Conservation (phyloP, 768 basidiomycete genomes). For the Auriscalpium orientale region DNA sequence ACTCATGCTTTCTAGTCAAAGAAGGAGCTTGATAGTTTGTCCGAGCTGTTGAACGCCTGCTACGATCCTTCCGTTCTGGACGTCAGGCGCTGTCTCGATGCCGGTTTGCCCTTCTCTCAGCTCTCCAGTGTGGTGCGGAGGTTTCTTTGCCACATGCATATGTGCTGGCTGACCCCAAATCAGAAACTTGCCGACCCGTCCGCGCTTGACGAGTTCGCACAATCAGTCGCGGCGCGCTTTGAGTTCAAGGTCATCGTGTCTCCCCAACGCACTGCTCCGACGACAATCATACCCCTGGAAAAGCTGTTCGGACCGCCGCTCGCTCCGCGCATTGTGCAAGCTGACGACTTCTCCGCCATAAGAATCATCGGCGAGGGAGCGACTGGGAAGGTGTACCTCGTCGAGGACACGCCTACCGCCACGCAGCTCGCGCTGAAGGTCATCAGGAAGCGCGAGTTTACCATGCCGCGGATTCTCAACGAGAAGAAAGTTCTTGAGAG, state of each 20-base stretch:
- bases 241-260: too few species aligned
- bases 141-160: too few species aligned
- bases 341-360: slow-evolving; percentile 7
- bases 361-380: slow-evolving; percentile 10
- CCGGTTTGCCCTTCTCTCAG: too few species aligned
- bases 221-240: too few species aligned
- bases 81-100: not conserved
- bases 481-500: slow-evolving; percentile 10
- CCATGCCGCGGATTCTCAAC: not conserved
- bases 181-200: too few species aligned
- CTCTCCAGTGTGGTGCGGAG: too few species aligned
- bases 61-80: not conserved
- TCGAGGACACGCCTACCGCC: slow-evolving; percentile 7
- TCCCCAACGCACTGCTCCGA: too few species aligned
- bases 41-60: not conserved
- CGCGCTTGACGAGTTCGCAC: too few species aligned
- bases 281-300: too few species aligned
- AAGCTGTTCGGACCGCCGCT: too few species aligned
- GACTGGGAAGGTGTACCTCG: slow-evolving; percentile 12
- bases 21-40: not conserved
- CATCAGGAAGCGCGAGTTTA: slow-evolving; percentile 8
- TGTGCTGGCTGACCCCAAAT: too few species aligned
- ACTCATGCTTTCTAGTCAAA: not conserved
- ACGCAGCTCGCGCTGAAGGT: slow-evolving; percentile 9
- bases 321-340: not conserved